Evolutionary conservation across 495 filamentous ascomycete genomes (phyloP).

Genomic region (Podospora conica): DNA sequence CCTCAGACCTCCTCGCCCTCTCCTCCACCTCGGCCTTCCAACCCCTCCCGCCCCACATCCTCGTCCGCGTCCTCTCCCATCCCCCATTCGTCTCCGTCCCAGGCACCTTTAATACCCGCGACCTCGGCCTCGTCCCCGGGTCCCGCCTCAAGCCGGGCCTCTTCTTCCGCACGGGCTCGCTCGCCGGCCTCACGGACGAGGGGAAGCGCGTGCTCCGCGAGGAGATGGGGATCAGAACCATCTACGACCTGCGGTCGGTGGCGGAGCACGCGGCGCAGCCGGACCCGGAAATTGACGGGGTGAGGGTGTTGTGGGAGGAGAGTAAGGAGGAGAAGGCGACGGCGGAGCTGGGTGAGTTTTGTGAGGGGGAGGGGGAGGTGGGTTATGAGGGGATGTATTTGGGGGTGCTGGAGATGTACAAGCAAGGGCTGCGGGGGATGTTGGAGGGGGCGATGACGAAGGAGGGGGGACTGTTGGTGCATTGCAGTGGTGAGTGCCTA

Average conservation of each 20-base stretch:
- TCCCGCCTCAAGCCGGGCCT: constrained; percentile 34
- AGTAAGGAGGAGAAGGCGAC: constrained; percentile 27
- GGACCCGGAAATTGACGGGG: constrained; percentile 34
- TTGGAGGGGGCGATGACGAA: constrained; percentile 33
- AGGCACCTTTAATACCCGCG: constrained; percentile 30
- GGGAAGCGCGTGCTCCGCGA: constrained; percentile 33
- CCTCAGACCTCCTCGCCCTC: constrained; percentile 28
- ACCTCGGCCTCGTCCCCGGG: constrained; percentile 18
- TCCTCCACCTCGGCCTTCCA: constrained; percentile 31
- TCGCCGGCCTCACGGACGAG: constrained; percentile 23
- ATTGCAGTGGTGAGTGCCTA: constrained; percentile 46
- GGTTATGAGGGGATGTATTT: constrained; percentile 39
- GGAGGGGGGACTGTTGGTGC: constrained; percentile 35
- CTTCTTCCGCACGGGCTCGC: constrained; percentile 47
- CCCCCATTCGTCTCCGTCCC: constrained; percentile 51
- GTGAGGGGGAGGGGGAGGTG: constrained; percentile 34
- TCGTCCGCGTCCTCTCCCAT: constrained; percentile 29
- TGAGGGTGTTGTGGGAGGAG: constrained; percentile 35
- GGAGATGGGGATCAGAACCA: constrained; percentile 32
- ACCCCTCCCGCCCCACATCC: constrained; percentile 24
- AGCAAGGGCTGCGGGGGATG: constrained; percentile 28
- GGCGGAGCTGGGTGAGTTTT: constrained; percentile 30
- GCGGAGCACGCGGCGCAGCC: constrained; percentile 31
- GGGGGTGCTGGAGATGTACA: constrained; percentile 35
- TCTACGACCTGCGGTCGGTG: constrained; percentile 42